Conservation (phyloP, 2,329 filamentous ascomycete genomes). For the Monosporascus sp. region DNA sequence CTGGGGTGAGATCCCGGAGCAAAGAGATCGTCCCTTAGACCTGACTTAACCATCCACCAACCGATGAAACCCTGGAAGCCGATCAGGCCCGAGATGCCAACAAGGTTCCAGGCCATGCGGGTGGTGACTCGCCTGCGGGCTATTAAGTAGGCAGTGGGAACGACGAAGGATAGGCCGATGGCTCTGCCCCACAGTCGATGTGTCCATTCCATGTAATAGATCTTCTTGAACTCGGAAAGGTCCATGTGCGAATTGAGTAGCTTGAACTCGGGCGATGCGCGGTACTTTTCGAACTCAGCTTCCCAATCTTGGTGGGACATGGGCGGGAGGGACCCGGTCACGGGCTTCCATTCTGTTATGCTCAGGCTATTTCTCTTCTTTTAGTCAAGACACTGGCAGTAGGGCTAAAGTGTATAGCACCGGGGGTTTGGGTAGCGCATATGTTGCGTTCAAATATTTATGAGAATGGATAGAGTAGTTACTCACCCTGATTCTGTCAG, state of each 20-base stretch:
- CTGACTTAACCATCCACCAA: conserved; percentile 99
- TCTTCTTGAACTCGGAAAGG: conserved; percentile 91
- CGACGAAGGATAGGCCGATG: conserved; percentile 81
- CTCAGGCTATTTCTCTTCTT: conserved; percentile 60
- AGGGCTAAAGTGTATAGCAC: no score
- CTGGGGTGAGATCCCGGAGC: conserved; percentile 84
- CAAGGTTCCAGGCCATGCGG: conserved; percentile 70
- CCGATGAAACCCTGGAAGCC: conserved; percentile 93
- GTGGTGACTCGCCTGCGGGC: conserved; percentile 70
- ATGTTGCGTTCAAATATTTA: conserved; percentile 5
- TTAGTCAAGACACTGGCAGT: no score
- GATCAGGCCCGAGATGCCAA: conserved; percentile 82
- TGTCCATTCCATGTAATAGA: conserved; percentile 99
- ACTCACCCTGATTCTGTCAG: conserved; percentile 90
- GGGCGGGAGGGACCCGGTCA: conserved; percentile 86
- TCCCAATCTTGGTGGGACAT: conserved; percentile 79
- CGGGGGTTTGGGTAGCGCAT: background rate
- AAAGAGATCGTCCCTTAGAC: conserved; percentile 92
- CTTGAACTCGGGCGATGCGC: conserved; percentile 85
- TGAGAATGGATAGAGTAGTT: background rate
- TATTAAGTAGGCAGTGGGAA: conserved; percentile 86
- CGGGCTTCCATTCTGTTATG: conserved; percentile 97
- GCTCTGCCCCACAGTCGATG: conserved; percentile 92
- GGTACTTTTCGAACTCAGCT: conserved; percentile 88
- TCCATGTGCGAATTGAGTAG: conserved; percentile 91